Evolutionary conservation across 2,329 filamentous ascomycete species (phyloP), one percentile per base, ranked within the genome.

Genomic region (Penicillium sp.): DNA sequence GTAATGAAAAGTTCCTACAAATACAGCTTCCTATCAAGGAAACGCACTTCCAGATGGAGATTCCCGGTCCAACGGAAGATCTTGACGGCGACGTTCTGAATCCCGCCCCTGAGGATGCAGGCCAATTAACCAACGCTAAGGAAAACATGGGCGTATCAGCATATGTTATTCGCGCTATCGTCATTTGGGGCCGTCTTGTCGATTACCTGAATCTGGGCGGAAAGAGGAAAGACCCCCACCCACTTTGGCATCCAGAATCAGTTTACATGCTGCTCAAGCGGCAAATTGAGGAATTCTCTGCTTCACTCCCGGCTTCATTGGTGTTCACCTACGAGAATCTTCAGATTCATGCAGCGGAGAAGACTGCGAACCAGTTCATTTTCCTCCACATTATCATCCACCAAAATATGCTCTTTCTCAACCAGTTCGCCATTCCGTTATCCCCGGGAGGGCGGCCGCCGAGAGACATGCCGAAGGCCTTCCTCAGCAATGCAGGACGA

Each of bases 81-180:
- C 75, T 97, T 8, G 80, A 87, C 56, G 90, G 91, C 2, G 77
- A 81, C 18, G 77, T 88, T 1, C 80, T 81, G 3, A 82, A 85
- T 52, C 78, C 82, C 0, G 77, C 82, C 7, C 75, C 81, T 0
- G 76, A 78, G 3, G 81, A 86, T 37, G 80, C 81, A n/a, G 83
- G 81, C 3, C 81, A 86, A 54, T 67, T 84, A 14, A 78, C 78
- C 27, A 80, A 88, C 56, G 78, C 86, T 1, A 83, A 80, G 60
- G 84, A 88, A 7, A 96, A 95, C 64, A 95, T 97, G 90, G 93
- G 92, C 2, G 89, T 95, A 4, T 87, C 90, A 1, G 90, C 92
- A 10, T 95, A 95, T 69, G 87, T 93, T 63, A 87, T 97, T 54
- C 84, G 88, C 16, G 79, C 86, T 2, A 88, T 97, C 53, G 83